These are phyloP conservation scores for Phyllostachys edulis DNA, from an alignment of 176 grass and related monocot genomes.

Conservation along the genomic window DNA sequence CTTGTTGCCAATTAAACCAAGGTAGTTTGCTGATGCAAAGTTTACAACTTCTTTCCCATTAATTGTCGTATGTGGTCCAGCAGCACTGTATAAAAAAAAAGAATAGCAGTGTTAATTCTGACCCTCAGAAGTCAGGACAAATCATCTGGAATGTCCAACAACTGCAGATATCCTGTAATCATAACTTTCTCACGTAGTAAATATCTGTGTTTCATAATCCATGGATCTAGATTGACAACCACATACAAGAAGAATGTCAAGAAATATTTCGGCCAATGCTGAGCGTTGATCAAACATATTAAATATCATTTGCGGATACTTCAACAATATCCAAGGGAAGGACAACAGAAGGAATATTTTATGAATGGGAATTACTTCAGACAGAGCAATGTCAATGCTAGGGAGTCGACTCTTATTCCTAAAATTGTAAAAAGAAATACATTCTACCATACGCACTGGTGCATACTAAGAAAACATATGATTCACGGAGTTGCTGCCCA, in stretches of 20 bases:
- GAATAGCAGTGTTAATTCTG: conserved; percentile 30
- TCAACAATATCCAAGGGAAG: conserved; percentile 1
- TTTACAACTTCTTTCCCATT: conserved; percentile 92
- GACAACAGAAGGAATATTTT: conserved; percentile 6
- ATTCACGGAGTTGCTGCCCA: neutral
- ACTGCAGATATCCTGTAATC: conserved; percentile 24
- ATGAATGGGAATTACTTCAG: neutral
- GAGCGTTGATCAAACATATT: neutral
- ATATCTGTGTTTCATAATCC: neutral
- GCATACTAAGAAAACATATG: neutral
- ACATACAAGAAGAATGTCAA: neutral
- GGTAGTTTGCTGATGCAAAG: conserved; percentile 95
- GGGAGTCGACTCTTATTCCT: neutral
- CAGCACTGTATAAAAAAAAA: conserved; percentile 53
- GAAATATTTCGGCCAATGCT: neutral
- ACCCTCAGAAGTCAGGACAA: conserved; percentile 1
- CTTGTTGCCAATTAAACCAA: conserved; percentile 86
- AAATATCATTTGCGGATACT: conserved; percentile 15
- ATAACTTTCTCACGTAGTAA: neutral
- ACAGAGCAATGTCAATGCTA: neutral
- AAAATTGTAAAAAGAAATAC: neutral
- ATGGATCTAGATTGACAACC: conserved; percentile 4
- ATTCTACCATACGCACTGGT: neutral
- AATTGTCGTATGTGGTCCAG: conserved; percentile 75
- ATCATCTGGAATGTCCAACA: neutral